phyloP scores from a whole-genome alignment of 352 stramenopile species.

The Plasmopara viticola region DNA sequence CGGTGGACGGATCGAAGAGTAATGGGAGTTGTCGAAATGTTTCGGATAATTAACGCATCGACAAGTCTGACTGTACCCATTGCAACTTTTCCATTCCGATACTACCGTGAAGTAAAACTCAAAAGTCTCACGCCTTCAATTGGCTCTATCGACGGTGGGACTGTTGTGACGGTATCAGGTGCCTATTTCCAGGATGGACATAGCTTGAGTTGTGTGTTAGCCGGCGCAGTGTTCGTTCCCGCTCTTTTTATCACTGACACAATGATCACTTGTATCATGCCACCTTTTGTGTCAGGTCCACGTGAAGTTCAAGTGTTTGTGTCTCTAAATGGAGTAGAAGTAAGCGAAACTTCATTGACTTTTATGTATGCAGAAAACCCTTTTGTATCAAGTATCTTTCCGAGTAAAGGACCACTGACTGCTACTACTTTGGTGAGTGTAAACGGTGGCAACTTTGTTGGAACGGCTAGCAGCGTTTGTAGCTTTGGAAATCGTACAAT shows the following conservation, averaged over 20 bases:
- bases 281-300: constrained; percentile 9
- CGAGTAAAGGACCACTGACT: constrained; percentile 19
- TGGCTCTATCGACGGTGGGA: constrained; percentile 23
- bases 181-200: constrained; percentile 25
- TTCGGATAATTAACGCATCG: constrained; percentile 3
- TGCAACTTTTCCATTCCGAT: constrained; percentile 23
- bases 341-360: constrained; percentile 14
- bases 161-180: constrained; percentile 27
- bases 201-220: constrained; percentile 30
- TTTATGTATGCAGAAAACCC: constrained; percentile 32
- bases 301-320: constrained; percentile 21
- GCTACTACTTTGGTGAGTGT: constrained; percentile 27
- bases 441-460: constrained; percentile 24
- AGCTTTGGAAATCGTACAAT: constrained; percentile 21
- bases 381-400: constrained; percentile 24
- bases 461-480: constrained; percentile 20
- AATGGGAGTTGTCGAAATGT: constrained; percentile 24
- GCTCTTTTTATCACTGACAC: constrained; percentile 25
- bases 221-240: constrained; percentile 12
- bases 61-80: constrained; percentile 2
- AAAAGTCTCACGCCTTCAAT: constrained; percentile 16
- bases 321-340: constrained; percentile 33
- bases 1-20: constrained; percentile 10
- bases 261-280: constrained; percentile 26
- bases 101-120: constrained; percentile 26